Percentiles rank a stretch among this genome's conserved stretches.
Conservation (phyloP, 257 asterid species). For the Salvia rosmarinus region DNA sequence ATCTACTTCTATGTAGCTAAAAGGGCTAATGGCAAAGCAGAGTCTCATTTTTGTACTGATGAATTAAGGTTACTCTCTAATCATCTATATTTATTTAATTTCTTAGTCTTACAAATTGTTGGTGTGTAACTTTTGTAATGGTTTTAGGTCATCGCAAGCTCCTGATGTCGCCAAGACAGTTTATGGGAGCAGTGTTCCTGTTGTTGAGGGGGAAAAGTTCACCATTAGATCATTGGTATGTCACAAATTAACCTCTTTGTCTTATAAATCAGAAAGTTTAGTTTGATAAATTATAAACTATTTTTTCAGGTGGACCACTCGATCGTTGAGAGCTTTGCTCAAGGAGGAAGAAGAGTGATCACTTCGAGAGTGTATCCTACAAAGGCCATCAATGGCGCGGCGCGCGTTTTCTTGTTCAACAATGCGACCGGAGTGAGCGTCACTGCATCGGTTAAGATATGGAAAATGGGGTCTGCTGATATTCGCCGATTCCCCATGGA, state of each 20-base stretch:
- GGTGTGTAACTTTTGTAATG: background rate
- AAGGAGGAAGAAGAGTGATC: slow-evolving; percentile 74
- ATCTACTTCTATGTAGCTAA: slow-evolving; percentile 65
- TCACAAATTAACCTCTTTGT: background rate
- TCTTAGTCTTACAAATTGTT: background rate
- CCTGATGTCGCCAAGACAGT: slow-evolving; percentile 59
- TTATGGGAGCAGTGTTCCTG: slow-evolving; percentile 71
- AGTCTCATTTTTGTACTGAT: slow-evolving; percentile 69
- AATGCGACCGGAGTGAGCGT: slow-evolving; percentile 69
- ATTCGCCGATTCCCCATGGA: slow-evolving; percentile 47
- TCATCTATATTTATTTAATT: background rate
- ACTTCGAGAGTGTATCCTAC: slow-evolving; percentile 79
- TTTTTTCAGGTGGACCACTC: slow-evolving; percentile 74
- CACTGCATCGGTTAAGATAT: slow-evolving; percentile 61
- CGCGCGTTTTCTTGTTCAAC: slow-evolving; percentile 68
- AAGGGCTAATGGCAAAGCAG: slow-evolving; percentile 48
- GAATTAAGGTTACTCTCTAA: slow-evolving; percentile 50
- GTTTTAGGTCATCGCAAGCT: slow-evolving; percentile 67
- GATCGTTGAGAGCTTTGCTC: slow-evolving; percentile 79
- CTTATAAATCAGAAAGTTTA: too few relatives aligned
- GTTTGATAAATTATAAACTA: too few relatives aligned
- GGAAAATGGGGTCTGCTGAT: slow-evolving; percentile 66
- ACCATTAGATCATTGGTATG: slow-evolving; percentile 67
- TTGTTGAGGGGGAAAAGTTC: slow-evolving; percentile 63
- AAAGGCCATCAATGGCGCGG: slow-evolving; percentile 57